A percentile compares a stretch with the other conserved stretches of the same genome.
phyloP scores from a whole-genome alignment of 2,329 filamentous ascomycete genomes.

The Mycosphaerella arachidis region DNA sequence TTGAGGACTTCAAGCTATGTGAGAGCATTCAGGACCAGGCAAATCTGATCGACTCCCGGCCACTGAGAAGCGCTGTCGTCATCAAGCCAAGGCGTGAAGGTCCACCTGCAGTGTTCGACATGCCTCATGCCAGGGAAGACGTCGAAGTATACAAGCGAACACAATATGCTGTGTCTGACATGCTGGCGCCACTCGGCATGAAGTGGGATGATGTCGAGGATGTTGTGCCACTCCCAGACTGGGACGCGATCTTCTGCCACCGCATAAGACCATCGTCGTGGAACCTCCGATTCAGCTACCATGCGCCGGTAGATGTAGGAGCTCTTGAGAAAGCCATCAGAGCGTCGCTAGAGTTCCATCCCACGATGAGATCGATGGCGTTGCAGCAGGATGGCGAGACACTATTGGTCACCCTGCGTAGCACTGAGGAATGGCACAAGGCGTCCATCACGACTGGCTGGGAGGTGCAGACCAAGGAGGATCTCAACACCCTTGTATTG shows the following conservation, averaged over 20 bases:
- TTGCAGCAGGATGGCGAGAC: slow-evolving; percentile 26
- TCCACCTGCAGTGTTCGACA: slow-evolving; percentile 28
- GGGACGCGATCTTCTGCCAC: slow-evolving; percentile 32
- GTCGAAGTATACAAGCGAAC: slow-evolving; percentile 23
- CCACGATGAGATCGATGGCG: slow-evolving; percentile 29
- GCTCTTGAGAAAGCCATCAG: slow-evolving; percentile 26
- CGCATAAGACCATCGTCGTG: slow-evolving; percentile 28
- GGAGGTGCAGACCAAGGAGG: slow-evolving; percentile 29
- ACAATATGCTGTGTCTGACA: slow-evolving; percentile 21
- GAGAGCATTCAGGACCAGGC: slow-evolving; percentile 31
- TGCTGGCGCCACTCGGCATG: slow-evolving; percentile 25
- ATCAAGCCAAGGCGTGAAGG: slow-evolving; percentile 23
- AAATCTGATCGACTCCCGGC: slow-evolving; percentile 28
- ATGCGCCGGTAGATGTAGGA: slow-evolving; percentile 20
- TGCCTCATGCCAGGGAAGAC: slow-evolving; percentile 28
- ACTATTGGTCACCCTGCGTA: slow-evolving; percentile 27
- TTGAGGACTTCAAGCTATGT: slow-evolving; percentile 32
- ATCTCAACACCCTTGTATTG: slow-evolving; percentile 26
- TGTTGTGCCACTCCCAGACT: slow-evolving; percentile 31
- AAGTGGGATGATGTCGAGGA: slow-evolving; percentile 34
- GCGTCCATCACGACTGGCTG: slow-evolving; percentile 29
- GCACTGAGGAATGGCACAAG: slow-evolving; percentile 25
- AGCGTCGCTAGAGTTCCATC: slow-evolving; percentile 28
- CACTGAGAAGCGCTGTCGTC: slow-evolving; percentile 15
- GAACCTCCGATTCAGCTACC: slow-evolving; percentile 32